Evolutionary conservation across 2,329 filamentous ascomycete genomes (phyloP), one percentile per base, ranked within the genome.

Genomic region (Neofusicoccum laricinum): DNA sequence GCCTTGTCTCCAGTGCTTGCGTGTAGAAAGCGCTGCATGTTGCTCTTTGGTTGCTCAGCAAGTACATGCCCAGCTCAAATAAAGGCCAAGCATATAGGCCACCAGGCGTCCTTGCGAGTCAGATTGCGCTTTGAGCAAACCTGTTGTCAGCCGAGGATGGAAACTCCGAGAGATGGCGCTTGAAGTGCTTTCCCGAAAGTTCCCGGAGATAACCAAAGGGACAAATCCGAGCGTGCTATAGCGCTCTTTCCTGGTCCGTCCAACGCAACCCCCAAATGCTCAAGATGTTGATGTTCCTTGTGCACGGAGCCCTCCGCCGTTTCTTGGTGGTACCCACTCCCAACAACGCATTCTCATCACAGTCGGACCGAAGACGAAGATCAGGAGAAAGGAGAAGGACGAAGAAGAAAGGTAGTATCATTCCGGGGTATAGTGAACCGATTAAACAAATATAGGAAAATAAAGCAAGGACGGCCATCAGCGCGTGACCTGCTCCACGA

Each of bases 401-500:
- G 38, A 34, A 36, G 58, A 50, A 61, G 59, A 63, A 51, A 63
- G 49, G 34, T 61, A 30, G 40, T 58, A 30, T 51, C 49, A 43
- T 51, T 63, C 46, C 59, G 59, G 59, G 59, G 59, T 63, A 63
- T 63, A 63, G 21, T 32, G 36, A 40, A 58, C 36, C 21, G 34
- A 63, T 63, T 63, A 63, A 63, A 63, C n/a, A 40, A 15, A 50
- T 61, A 61, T 50, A 48, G 14, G 45, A 32, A 61, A 46, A 45
- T 10, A 38, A 48, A 53, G 50, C 7, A 38, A 5, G 30, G 48
- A 30, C 36, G 19, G 25, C 17, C 19, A 63, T 57, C 49, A 55
- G 40, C 59, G 59, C 48, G 61, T 59, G 8, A 64, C 62, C 43
- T 45, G 45, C 53, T 64, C 62, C 41, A 64, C 62, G 17, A 64